phyloP scores from a whole-genome alignment of 768 basidiomycete genomes.

The Nevesoporus exiguus region DNA sequence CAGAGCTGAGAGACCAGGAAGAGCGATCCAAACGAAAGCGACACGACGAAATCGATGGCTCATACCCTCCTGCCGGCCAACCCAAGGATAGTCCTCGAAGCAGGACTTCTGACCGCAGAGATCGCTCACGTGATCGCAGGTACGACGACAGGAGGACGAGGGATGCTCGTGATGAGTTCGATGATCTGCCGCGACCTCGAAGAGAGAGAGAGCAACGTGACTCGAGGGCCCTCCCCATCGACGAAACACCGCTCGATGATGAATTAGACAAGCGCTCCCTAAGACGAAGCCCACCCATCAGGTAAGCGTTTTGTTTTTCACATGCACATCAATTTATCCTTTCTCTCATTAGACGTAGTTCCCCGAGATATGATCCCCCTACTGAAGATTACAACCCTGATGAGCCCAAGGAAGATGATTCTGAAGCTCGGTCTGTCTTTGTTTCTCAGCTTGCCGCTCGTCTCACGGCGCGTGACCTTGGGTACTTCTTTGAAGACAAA shows the following conservation, averaged over 20 bases:
- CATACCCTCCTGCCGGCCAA: conserved; percentile 30
- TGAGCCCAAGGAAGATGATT: conserved; percentile 92
- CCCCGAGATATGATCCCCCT: conserved; percentile 65
- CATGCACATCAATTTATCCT: conserved; percentile 6
- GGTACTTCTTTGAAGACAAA: conserved; percentile 98
- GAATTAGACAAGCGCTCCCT: conserved; percentile 36
- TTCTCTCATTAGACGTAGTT: conserved; percentile 50
- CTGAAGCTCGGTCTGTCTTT: conserved; percentile 97
- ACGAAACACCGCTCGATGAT: conserved; percentile 38
- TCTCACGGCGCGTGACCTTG: conserved; percentile 94
- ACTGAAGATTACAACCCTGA: conserved; percentile 77
- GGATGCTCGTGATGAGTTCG: conserved; percentile 58
- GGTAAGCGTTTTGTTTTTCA: conserved; percentile 34
- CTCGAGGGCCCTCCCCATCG: conserved; percentile 37
- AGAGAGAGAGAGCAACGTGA: conserved; percentile 43
- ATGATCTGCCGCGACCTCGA: conserved; percentile 47
- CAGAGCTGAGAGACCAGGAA: conserved; percentile 44
- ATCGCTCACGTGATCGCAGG: conserved; percentile 54
- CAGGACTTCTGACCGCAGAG: conserved; percentile 41
- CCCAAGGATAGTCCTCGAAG: conserved; percentile 50
- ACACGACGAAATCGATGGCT: conserved; percentile 51
- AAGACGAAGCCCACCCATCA: conserved; percentile 37
- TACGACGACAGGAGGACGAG: conserved; percentile 46
- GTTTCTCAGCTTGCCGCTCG: conserved; percentile 97
- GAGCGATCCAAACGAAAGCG: conserved; percentile 66